Conservation (phyloP, 1,284 basidiomycete genomes). For the Ganoderma boninense region DNA sequence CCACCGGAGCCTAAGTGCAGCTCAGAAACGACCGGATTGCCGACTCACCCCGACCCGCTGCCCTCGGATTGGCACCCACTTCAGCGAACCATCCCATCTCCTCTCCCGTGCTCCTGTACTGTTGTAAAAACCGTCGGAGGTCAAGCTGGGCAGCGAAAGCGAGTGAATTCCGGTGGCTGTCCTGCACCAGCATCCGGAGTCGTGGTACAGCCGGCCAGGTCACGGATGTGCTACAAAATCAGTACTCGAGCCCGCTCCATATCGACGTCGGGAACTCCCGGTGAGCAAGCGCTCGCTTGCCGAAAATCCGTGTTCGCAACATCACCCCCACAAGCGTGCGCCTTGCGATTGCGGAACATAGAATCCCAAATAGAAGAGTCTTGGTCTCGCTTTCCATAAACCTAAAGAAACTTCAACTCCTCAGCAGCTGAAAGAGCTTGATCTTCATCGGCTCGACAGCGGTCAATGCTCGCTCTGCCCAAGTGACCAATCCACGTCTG, state of each 20-base stretch:
- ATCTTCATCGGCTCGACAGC: too few species aligned
- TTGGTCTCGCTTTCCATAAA: background rate
- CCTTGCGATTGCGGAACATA: background rate
- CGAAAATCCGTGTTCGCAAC: background rate
- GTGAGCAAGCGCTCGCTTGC: too few species aligned
- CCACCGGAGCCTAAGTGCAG: background rate
- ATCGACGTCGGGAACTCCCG: too few species aligned
- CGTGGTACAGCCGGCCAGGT: background rate
- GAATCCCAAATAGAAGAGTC: background rate
- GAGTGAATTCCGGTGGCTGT: too few species aligned
- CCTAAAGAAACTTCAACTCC: background rate
- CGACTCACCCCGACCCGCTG: background rate
- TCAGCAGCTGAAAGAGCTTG: background rate
- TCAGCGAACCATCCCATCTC: background rate
- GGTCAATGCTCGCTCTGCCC: background rate
- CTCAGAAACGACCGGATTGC: background rate
- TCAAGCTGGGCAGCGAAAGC: too few species aligned
- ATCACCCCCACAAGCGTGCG: background rate
- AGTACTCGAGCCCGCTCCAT: background rate
- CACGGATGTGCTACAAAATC: background rate
- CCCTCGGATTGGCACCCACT: background rate
- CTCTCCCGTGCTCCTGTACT: too few species aligned
- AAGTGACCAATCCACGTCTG: too few species aligned
- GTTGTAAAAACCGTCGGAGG: too few species aligned
- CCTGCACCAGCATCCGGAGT: background rate